Evolutionary conservation across 2,329 filamentous ascomycete species (phyloP).

Genomic region (Thermothelomyces thermophilus): DNA sequence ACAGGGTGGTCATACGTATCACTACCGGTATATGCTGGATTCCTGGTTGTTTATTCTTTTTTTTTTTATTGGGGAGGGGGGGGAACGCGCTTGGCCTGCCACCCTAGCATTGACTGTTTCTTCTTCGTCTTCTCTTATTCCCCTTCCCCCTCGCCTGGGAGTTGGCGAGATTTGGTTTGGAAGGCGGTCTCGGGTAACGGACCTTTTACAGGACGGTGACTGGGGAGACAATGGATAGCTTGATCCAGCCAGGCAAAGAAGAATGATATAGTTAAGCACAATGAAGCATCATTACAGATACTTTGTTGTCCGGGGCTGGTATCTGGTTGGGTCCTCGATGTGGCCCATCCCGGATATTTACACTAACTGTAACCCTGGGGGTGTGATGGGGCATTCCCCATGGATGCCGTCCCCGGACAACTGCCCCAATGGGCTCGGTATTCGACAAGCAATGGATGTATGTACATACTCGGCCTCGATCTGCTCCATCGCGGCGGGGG

Average conservation of each 20-base stretch:
- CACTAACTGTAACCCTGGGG: too few species aligned
- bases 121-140: too few species aligned
- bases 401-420: too few species aligned
- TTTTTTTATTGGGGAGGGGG: too few species aligned
- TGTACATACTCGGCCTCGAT: too few species aligned
- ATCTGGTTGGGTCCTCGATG: background rate
- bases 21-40: background rate
- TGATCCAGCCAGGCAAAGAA: background rate
- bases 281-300: background rate
- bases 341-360: background rate
- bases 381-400: too few species aligned
- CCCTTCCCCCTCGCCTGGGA: background rate
- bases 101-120: too few species aligned
- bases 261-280: background rate
- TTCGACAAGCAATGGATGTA: too few species aligned
- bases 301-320: background rate
- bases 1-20: background rate
- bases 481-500: too few species aligned
- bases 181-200: background rate
- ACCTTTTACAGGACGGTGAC: background rate
- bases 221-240: background rate
- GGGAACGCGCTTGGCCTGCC: background rate
- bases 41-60: conserved; percentile 6
- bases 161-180: background rate
- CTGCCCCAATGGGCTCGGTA: too few species aligned